Conservation (phyloP, 75 land plant genomes). For the Ceratopteris richardii region DNA sequence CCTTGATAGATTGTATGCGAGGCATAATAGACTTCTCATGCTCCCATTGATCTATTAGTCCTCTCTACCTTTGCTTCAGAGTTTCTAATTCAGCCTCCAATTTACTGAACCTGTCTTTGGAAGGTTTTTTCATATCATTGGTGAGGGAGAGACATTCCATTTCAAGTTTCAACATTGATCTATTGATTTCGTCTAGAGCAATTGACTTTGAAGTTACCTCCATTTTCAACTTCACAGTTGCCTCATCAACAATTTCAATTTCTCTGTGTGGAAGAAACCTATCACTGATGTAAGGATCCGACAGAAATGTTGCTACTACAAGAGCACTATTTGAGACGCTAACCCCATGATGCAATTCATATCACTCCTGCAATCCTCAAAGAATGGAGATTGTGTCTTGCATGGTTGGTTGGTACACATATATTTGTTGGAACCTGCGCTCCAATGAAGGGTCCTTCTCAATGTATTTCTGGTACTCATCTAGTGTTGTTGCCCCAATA, state of each 20-base stretch:
- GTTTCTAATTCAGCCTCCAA: constrained; percentile 40
- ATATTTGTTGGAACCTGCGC: constrained; percentile 93
- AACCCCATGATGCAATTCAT: constrained; percentile 94
- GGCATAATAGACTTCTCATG: constrained; percentile 66
- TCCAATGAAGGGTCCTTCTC: constrained; percentile 96
- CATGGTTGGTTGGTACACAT: constrained; percentile 75
- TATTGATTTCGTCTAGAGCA: constrained; percentile 55
- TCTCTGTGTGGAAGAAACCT: constrained; percentile 95
- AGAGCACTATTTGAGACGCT: constrained; percentile 89
- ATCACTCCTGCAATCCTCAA: constrained; percentile 85
- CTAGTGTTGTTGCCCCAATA: constrained; percentile 89
- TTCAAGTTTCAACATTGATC: constrained; percentile 54
- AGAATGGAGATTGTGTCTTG: constrained; percentile 86
- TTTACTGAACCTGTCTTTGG: constrained; percentile 46
- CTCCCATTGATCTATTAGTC: constrained; percentile 59
- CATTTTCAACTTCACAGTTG: constrained; percentile 73
- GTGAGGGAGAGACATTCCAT: constrained; percentile 64
- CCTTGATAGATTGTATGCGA: constrained; percentile 55
- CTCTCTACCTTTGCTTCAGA: constrained; percentile 43
- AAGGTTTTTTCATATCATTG: constrained; percentile 61
- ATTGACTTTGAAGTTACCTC: constrained; percentile 74
- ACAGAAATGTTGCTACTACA: constrained; percentile 77
- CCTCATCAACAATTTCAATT: constrained; percentile 67
- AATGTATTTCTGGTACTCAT: constrained; percentile 88
- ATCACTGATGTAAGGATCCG: constrained; percentile 84